Conservation (phyloP, 1,284 basidiomycete species). For the Cryptococcus depauperatus region DNA sequence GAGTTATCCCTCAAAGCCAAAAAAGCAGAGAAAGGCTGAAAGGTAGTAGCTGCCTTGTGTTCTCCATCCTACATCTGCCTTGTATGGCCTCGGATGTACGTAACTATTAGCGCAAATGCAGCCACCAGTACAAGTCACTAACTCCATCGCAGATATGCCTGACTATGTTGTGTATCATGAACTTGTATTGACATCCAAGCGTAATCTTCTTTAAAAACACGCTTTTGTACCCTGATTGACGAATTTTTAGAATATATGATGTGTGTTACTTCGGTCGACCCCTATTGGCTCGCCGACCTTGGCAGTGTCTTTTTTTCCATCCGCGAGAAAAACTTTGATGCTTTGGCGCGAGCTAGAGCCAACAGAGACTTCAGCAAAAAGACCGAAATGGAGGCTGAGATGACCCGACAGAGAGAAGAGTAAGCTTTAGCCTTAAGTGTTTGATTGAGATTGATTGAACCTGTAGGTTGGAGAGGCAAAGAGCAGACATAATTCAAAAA, state of each 20-base stretch:
- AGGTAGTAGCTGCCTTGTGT: constrained; percentile 40
- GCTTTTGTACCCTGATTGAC: no score
- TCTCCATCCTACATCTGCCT: constrained; percentile 88
- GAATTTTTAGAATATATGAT: constrained; percentile 79
- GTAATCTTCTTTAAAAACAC: no score
- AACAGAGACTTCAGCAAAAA: constrained; percentile 82
- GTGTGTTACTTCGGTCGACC: constrained; percentile 87
- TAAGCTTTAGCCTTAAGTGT: constrained; percentile 44
- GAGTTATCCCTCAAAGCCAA: constrained; percentile 14
- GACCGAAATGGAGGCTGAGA: constrained; percentile 77
- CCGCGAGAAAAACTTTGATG: constrained; percentile 89
- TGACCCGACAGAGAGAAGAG: constrained; percentile 78
- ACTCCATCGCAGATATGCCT: constrained; percentile 64
- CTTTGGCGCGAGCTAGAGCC: constrained; percentile 57
- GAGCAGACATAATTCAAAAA: constrained; percentile 57
- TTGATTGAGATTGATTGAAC: background rate
- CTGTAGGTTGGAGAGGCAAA: constrained; percentile 39
- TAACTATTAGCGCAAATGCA: no score
- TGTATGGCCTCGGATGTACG: constrained; percentile 92
- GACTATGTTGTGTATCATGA: constrained; percentile 97
- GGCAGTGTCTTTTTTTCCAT: constrained; percentile 93
- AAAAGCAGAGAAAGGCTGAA: constrained; percentile 11
- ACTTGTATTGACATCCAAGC: constrained; percentile 84
- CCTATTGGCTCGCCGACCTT: constrained; percentile 89
- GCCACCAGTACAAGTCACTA: constrained; percentile 5